phyloP scores from a whole-genome alignment of 768 basidiomycete genomes.

The Amanita pseudoporphyria region DNA sequence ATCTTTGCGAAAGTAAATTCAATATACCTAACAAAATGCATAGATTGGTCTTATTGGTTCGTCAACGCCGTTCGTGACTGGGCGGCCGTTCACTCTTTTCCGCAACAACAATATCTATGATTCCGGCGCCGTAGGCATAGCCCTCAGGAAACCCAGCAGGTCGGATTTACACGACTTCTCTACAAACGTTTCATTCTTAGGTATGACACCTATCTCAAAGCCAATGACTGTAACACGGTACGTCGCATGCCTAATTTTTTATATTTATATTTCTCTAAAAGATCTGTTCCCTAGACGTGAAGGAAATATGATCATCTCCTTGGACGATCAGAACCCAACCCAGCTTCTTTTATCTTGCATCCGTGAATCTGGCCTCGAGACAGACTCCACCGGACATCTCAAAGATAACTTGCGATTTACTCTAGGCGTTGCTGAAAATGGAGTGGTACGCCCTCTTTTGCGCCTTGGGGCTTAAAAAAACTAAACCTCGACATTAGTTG shows the following conservation, averaged over 20 bases:
- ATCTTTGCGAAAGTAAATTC: not conserved
- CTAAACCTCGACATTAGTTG: conserved; percentile 22
- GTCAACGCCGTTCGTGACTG: conserved; percentile 75
- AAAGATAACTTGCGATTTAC: conserved; percentile 53
- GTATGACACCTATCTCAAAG: conserved; percentile 32
- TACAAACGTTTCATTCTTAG: conserved; percentile 24
- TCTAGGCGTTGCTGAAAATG: conserved; percentile 33
- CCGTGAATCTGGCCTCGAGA: conserved; percentile 19
- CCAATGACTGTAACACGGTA: conserved; percentile 49
- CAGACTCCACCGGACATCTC: conserved; percentile 14
- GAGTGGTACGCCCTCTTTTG: conserved; percentile 16
- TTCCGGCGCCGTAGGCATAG: conserved; percentile 65
- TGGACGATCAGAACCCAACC: conserved; percentile 52
- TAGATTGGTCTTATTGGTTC: conserved; percentile 62
- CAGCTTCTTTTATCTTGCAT: conserved; percentile 49
- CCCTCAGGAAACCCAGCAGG: conserved; percentile 19
- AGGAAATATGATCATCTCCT: conserved; percentile 60
- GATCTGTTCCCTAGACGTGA: conserved; percentile 36
- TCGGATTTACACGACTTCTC: conserved; percentile 1
- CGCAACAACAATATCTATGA: conserved; percentile 43
- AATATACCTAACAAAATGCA: not conserved
- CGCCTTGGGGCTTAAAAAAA: not conserved
- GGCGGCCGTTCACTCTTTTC: conserved; percentile 63
- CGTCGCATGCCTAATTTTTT: conserved; percentile 3
- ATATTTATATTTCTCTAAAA: not conserved